Percentiles rank a stretch among this genome's conserved stretches.
Evolutionary conservation across 1,139 yeast genomes (phyloP).

Genomic region (Magnusiomyces paraingens): DNA sequence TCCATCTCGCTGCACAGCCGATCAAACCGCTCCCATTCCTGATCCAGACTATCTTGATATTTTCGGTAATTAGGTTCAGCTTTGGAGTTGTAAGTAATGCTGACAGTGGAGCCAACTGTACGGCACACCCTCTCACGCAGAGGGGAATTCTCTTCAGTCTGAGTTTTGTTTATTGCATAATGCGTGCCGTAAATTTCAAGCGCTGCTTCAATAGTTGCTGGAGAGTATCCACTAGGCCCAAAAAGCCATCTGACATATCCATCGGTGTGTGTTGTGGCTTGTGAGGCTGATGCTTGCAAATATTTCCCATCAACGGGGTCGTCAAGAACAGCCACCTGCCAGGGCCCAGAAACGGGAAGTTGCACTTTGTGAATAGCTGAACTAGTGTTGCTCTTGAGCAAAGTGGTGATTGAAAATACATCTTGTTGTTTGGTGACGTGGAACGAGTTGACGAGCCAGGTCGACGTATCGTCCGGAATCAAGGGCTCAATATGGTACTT

Average conservation of each 20-base stretch:
- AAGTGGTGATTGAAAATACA: conserved; percentile 32
- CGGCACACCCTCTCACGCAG: conserved; percentile 29
- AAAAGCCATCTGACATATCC: conserved; percentile 42
- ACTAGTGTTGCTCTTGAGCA: conserved; percentile 62
- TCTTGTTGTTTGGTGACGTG: conserved; percentile 27
- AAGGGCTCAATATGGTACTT: conserved; percentile 24
- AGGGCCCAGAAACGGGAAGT: conserved; percentile 4
- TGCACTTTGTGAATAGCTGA: conserved; percentile 37
- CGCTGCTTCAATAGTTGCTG: conserved; percentile 41
- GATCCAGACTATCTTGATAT: conserved; percentile 30
- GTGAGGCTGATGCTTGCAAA: conserved; percentile 1
- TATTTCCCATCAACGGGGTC: conserved; percentile 12
- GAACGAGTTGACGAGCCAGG: conserved; percentile 45
- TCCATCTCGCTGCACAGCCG: conserved; percentile 62
- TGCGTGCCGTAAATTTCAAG: conserved; percentile 35
- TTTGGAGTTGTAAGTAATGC: conserved; percentile 15
- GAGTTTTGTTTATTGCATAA: conserved; percentile 16
- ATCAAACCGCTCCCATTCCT: conserved; percentile 55
- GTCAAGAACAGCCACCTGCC: conserved; percentile 10
- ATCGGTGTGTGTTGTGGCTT: conserved; percentile 24
- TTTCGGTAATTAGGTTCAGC: conserved; percentile 19
- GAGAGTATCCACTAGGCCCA: conserved; percentile 44
- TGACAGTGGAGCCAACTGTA: conserved; percentile 28
- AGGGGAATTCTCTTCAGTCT: background rate
- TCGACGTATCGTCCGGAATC: conserved; percentile 35